Base-by-base conservation (phyloP, 345 rosid species). In the Carallia pectinifolia region DNA sequence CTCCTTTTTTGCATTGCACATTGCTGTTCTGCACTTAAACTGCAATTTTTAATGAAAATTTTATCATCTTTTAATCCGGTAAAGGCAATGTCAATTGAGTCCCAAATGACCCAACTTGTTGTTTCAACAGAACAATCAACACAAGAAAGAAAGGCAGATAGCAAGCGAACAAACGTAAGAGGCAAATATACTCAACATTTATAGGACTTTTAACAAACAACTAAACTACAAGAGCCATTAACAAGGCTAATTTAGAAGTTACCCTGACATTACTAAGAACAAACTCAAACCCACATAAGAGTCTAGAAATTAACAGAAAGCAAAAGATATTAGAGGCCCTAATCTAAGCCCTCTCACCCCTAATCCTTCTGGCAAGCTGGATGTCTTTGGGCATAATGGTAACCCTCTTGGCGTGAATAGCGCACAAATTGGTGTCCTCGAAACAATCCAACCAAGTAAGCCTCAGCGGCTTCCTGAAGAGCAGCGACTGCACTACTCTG, bases 401-500 rank as follows among this genome's bases (percentile, higher is more conserved):
- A n/a, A 52, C 54, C 54, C 54, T 16, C 54, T 52, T 52, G 54
- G 54, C 54, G 12, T 52, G 54, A 52, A 52, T 52, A 52, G 54
- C 54, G 12, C 54, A 52, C 54, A 52, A 52, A n/a, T 52, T 52
- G 54, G 54, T 52, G 54, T 52, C 54, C 54, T 52, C 54, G 12
- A 52, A 55, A 55, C 15, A 55, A 23, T 2, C 59, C 59, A 8
- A 55, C 59, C 27, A 55, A 4, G 31, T 55, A 55, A 1, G 59
- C 31, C 59, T 55, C 59, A 2, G 59, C 59, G 0, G 59, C 59
- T 15, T 55, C 59, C 31, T 55, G 59, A 15, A 55, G 59, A 0
- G 59, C 59, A 23, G 59, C 59, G 1, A 55, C 59, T 15, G 59
- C 66, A 44, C 71, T 73, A 53, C 76, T 73, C 44, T 73, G 76